These are phyloP conservation scores for Solanum aculeatissimum DNA, from an alignment of 305 asterid genomes.

Conservation along the genomic window DNA sequence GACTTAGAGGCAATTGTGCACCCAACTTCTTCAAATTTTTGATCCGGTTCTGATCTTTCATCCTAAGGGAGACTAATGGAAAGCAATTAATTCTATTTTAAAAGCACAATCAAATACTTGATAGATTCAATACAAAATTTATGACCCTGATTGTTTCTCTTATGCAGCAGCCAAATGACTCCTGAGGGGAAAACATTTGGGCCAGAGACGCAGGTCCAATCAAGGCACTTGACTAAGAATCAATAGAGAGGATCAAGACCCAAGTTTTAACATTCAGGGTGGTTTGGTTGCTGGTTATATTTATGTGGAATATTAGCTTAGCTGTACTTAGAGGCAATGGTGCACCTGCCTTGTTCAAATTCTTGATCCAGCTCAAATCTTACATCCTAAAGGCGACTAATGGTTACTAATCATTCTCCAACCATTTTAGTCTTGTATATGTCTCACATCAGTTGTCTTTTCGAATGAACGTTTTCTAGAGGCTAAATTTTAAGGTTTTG, in stretches of 20 bases:
- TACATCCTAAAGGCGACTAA: not conserved
- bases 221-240: not conserved
- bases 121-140: not conserved
- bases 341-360: not conserved
- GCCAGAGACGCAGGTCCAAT: not conserved
- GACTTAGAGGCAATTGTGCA: not conserved
- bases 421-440: not conserved
- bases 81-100: not conserved
- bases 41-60: not conserved
- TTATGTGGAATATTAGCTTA: not conserved
- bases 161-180: not conserved
- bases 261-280: not conserved
- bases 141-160: not conserved
- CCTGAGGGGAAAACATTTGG: not conserved
- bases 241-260: not conserved
- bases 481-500: not conserved
- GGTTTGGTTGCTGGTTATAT: not conserved
- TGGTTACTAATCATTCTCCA: not conserved
- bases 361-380: not conserved
- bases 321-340: not conserved
- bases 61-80: not conserved
- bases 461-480: not conserved
- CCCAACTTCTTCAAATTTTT: not conserved
- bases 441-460: not conserved
- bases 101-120: not conserved